These are phyloP conservation scores for Chaetomium sp. DNA, from an alignment of 2,329 filamentous ascomycete genomes.

Conservation along the genomic window DNA sequence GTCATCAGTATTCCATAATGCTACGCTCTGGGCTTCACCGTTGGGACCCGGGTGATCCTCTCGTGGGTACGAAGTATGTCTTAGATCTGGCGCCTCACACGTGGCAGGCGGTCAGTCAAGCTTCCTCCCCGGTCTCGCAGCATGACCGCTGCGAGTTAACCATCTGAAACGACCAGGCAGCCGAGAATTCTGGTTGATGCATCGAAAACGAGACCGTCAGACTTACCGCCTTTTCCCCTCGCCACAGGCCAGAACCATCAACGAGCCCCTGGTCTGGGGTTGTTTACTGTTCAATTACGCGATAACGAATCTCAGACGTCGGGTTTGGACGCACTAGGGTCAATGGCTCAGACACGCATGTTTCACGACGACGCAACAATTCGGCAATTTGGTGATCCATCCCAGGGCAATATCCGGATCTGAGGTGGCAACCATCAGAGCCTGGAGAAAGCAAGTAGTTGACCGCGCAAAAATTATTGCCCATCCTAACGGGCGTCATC, in stretches of 20 bases:
- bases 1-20: background rate
- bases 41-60: conserved; percentile 6
- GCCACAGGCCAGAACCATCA: background rate
- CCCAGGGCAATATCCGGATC: background rate
- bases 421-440: background rate
- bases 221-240: conserved; percentile 14
- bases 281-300: background rate
- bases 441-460: background rate
- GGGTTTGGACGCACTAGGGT: background rate
- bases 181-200: background rate
- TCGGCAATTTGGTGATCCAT: background rate
- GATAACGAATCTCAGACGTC: background rate
- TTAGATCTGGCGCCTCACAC: conserved; percentile 21
- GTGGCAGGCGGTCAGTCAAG: conserved; percentile 16
- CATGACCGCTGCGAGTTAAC: conserved; percentile 13
- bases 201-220: background rate
- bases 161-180: conserved; percentile 22
- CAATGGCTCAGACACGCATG: background rate
- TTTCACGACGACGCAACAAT: conserved; percentile 5
- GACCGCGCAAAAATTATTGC: background rate
- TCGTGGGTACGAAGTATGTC: conserved; percentile 5
- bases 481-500: background rate
- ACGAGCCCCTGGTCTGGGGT: background rate
- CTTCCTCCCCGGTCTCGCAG: conserved; percentile 18
- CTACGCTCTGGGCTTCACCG: conserved; percentile 3